A percentile compares a stretch with the other conserved stretches of the same genome.
These are phyloP conservation scores for Polychaeton citri DNA, from an alignment of 2,329 filamentous ascomycete genomes.

Conservation along the genomic window DNA sequence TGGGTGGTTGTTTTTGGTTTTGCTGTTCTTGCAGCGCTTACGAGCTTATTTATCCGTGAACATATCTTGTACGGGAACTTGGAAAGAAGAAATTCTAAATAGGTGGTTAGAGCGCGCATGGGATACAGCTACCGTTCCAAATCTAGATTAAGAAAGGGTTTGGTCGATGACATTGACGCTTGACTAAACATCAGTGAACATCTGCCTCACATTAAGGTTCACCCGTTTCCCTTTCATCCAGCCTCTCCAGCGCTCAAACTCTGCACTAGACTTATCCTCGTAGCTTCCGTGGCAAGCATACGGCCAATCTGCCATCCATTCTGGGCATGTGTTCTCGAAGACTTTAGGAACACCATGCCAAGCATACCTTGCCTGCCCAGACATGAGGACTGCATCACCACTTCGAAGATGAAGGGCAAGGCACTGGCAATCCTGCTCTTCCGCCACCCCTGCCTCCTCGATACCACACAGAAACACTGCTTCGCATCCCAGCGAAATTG, in stretches of 20 bases:
- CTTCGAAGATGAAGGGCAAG: conserved; percentile 55
- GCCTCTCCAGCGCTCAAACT: conserved; percentile 57
- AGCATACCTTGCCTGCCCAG: conserved; percentile 63
- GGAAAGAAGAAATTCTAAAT: conserved; percentile 24
- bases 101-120: too few relatives aligned
- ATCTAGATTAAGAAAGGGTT: too few relatives aligned
- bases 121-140: too few relatives aligned
- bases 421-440: neutral
- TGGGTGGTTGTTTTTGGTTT: conserved; percentile 59
- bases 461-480: conserved; percentile 75
- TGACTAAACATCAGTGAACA: conserved; percentile 32
- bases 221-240: conserved; percentile 85
- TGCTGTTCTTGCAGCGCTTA: conserved; percentile 45
- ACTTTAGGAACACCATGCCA: conserved; percentile 95
- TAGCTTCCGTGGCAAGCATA: conserved; percentile 19
- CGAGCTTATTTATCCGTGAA: conserved; percentile 59
- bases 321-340: conserved; percentile 63
- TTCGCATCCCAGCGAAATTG: conserved; percentile 81
- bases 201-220: conserved; percentile 87
- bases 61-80: conserved; percentile 65
- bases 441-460: conserved; percentile 25
- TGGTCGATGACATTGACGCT: too few relatives aligned
- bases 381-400: conserved; percentile 88
- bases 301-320: conserved; percentile 64
- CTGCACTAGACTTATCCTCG: conserved; percentile 2